Evolutionary conservation across 2,329 filamentous ascomycete species (phyloP).

Genomic region (Pyrenochaeta sp.): DNA sequence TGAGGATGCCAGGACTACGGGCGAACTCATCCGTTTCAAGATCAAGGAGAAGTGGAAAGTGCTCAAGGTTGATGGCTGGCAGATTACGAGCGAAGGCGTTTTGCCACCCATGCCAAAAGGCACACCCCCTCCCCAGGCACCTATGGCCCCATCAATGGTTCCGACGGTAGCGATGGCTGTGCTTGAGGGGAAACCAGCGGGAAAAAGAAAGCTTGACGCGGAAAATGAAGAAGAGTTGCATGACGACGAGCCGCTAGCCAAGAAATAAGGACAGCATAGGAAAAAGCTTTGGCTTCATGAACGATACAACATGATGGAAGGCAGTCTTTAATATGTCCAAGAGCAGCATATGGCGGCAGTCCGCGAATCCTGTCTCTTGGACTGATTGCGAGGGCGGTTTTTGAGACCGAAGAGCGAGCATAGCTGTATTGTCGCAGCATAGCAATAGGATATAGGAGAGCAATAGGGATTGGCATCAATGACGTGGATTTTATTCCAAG

Average conservation of each 20-base stretch:
- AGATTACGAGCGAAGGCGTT: slow-evolving; percentile 39
- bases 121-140: slow-evolving; percentile 22
- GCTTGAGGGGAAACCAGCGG: slow-evolving; percentile 14
- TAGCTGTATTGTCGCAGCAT: neutral
- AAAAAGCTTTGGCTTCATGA: neutral
- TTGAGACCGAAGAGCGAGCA: neutral
- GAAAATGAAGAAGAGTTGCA: neutral
- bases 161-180: slow-evolving; percentile 15
- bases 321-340: no score
- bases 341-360: no score
- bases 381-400: neutral
- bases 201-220: slow-evolving; percentile 37
- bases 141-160: slow-evolving; percentile 26
- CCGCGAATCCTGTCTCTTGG: neutral
- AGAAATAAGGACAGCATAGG: slow-evolving; percentile 1
- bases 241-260: slow-evolving; percentile 4
- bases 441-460: neutral
- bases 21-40: slow-evolving; percentile 80
- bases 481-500: neutral
- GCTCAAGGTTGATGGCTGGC: slow-evolving; percentile 74
- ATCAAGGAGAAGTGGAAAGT: slow-evolving; percentile 74
- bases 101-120: slow-evolving; percentile 39
- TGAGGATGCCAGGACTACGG: slow-evolving; percentile 89
- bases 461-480: neutral
- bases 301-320: no score